Evolutionary conservation across 441 rosid species (phyloP), one percentile per base, ranked within the genome.

Genomic region (Sinapis alba): DNA sequence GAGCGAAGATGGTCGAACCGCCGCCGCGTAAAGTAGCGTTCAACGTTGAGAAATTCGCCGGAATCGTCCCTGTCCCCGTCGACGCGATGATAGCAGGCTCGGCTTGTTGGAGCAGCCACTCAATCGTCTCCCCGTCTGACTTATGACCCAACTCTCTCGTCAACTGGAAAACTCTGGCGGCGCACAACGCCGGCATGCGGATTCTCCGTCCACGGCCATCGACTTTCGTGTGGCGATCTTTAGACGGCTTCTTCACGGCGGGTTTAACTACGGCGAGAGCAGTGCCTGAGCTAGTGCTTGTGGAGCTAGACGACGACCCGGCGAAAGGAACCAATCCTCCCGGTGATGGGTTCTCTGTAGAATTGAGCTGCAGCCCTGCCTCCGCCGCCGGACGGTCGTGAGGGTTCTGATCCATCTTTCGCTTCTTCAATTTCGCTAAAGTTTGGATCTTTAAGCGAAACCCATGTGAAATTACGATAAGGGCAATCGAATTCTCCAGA

Each of bases 41-140:
- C 4, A 90, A 83, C 0, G 90, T 82, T 1, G 93, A 87, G 85
- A 87, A 90, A 78, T 90, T 90, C 23, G 90, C 90, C 26, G 88
- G 90, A 27, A 87, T 79, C 16, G 90, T 85, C n/a, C 90, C 88
- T 1, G 90, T 85, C 0, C 90, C 88, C 0, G 90, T 87, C 8
- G 87, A 72, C 0, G 84, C 82, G 32, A 87, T 82, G 56, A 87
- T 87, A 36, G 86, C 80, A 0, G 87, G 90, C 84, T 87, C 88
- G 0, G 90, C 89, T 26, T 85, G 83, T 53, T 78, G 70, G 23
- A 86, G 84, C 8, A 87, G 87, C 91, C 89, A 87, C 66, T 86
- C 86, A 21, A 87, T 82, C 27, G 89, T 87, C 47, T 87, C 85
- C 1, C 91, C 86, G 4, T 84, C 83, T 5, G 83, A 81, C 72